Evolutionary conservation across 108 stramenopile species (phyloP).

Genomic region (Pseudonitzschia delicatissima): DNA sequence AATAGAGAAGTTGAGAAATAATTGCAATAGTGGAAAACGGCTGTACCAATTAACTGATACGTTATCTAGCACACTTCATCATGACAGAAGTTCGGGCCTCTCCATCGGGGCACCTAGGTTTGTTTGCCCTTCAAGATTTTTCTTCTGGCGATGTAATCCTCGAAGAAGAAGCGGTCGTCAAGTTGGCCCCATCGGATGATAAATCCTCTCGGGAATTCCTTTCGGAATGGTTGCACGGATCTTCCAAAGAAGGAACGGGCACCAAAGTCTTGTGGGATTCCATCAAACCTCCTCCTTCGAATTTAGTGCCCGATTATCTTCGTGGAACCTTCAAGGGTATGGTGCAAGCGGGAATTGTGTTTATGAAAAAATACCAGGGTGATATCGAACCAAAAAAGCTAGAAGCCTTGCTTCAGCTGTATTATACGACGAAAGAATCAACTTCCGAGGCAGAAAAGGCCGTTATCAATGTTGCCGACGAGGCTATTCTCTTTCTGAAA

Average conservation of each 20-base stretch:
- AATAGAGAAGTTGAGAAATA: no score
- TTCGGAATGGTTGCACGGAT: constrained; percentile 4
- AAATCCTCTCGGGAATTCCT: constrained; percentile 13
- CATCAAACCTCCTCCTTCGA: constrained; percentile 23
- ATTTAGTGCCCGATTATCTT: not conserved
- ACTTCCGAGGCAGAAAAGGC: constrained; percentile 31
- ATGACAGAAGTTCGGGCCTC: constrained; percentile 66
- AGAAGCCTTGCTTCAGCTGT: constrained; percentile 42
- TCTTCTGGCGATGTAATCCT: constrained; percentile 67
- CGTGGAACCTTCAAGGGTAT: constrained; percentile 58
- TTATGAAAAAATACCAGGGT: constrained; percentile 14
- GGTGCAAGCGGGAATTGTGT: constrained; percentile 55
- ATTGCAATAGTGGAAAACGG: no score
- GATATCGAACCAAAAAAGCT: constrained; percentile 21
- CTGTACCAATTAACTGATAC: no score
- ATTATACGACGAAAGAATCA: constrained; percentile 44
- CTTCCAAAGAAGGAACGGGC: constrained; percentile 12
- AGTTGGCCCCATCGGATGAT: constrained; percentile 28
- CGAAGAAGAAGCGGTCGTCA: constrained; percentile 49
- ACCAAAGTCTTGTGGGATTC: constrained; percentile 26
- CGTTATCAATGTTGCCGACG: constrained; percentile 38
- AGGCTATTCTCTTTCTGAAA: constrained; percentile 45
- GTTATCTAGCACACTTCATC: no score
- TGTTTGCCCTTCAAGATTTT: constrained; percentile 66
- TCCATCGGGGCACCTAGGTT: constrained; percentile 27